phyloP scores from a whole-genome alignment of 768 basidiomycete genomes.

The Amyloporia xantha region DNA sequence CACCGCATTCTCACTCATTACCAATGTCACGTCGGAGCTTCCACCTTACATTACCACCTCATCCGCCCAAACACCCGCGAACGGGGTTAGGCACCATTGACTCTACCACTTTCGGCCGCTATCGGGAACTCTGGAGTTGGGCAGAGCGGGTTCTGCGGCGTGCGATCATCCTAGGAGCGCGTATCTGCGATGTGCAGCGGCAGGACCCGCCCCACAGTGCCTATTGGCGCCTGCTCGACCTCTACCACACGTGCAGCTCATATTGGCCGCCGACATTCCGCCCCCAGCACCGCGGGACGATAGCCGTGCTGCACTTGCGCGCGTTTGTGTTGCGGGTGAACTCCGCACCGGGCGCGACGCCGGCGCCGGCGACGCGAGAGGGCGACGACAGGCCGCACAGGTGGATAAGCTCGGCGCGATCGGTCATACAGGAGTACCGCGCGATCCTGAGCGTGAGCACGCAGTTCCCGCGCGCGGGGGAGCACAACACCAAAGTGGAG shows the following conservation, averaged over 20 bases:
- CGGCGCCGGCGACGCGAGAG: conserved; percentile 15
- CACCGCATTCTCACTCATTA: conserved; percentile 48
- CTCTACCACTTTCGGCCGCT: conserved; percentile 50
- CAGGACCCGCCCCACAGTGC: conserved; percentile 31
- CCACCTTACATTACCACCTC: conserved; percentile 22
- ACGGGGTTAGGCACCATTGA: conserved; percentile 30
- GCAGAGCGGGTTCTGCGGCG: conserved; percentile 77
- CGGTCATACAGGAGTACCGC: conserved; percentile 66
- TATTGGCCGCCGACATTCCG: conserved; percentile 81
- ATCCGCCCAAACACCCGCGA: conserved; percentile 22
- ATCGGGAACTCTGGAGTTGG: conserved; percentile 86
- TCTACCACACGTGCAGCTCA: conserved; percentile 53
- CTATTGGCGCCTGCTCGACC: conserved; percentile 58
- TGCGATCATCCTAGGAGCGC: conserved; percentile 60
- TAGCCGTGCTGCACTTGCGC: conserved; percentile 66
- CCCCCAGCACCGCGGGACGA: conserved; percentile 62
- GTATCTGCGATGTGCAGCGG: conserved; percentile 31
- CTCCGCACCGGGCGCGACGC: conserved; percentile 12
- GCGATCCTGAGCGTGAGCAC: conserved; percentile 63
- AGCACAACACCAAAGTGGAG: conserved; percentile 71
- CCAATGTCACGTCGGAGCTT: conserved; percentile 41
- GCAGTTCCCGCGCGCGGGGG: conserved; percentile 74
- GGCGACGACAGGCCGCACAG: conserved; percentile 30
- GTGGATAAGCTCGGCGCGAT: conserved; percentile 63
- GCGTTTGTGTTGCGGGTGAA: conserved; percentile 51